Evolutionary conservation across 1,284 basidiomycete genomes (phyloP), one percentile per base, ranked within the genome.

Genomic region (Ceratobasidium papillatum): DNA sequence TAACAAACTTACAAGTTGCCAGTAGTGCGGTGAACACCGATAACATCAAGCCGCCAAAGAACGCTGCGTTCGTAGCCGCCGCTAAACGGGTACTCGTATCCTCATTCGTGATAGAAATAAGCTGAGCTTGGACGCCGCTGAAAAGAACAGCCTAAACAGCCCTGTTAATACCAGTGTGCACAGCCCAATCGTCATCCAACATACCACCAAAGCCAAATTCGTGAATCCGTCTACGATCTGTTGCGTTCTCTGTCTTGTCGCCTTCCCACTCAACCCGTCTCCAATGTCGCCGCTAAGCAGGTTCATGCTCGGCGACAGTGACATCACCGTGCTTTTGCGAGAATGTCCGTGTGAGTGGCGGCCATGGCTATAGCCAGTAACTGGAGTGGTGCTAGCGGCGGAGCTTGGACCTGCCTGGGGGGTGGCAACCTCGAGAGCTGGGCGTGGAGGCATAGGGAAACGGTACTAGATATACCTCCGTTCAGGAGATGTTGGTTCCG

Each of bases 71-170:
- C 12, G 69, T 72, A 32, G 69, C 69, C n/a, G 43, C 47, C 14
- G 56, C 69, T 14, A 72, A 41, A 7, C 5, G 19, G 34, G 43
- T 72, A 11, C 36, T 36, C 17, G 45, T 56, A 32, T 72, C 69
- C 19, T 72, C 69, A 25, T 49, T 58, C 19, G 58, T 72, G 47
- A 72, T 61, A 11, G 56, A 62, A 51, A 72, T 61, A 34, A 72
- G 56, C 34, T 72, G 69, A 1, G 69, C 69, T 38, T 72, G 69
- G 25, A 72, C 69, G n/a, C 69, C 69, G 41, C 69, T 72, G 69
- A 72, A 72, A 19, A 72, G 45, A 8, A 72, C 69, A 38, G 69
- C 69, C 69, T 72, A 51, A n/a, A 27, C 43, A 49, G 41, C n/a
- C 7, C 25, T 30, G 30, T 72, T 43, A 51, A 36, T 32, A 32